Evolutionary conservation across 129 eudicot genomes (phyloP).

Genomic region (Pseudognaphalium luteoalbum): DNA sequence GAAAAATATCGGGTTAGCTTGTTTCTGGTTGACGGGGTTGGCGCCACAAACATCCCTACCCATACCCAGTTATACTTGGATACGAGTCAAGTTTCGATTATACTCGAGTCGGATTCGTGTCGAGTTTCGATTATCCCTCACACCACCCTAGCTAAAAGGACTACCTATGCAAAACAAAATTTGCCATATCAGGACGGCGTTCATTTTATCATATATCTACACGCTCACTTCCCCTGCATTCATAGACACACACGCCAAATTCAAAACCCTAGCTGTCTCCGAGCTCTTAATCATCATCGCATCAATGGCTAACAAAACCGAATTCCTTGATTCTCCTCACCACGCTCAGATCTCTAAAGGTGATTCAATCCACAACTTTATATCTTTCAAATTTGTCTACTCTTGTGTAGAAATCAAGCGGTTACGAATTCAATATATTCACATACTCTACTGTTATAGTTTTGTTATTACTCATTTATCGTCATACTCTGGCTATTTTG

Average conservation of each 20-base stretch:
- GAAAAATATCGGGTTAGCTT: no score
- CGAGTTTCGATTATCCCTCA: no score
- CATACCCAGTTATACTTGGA: no score
- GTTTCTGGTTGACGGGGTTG: no score
- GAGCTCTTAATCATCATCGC: neutral
- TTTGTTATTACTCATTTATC: neutral
- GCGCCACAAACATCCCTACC: no score
- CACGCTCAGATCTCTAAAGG: constrained; percentile 1
- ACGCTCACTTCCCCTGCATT: no score
- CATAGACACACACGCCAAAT: neutral
- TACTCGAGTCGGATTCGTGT: no score
- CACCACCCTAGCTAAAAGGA: no score
- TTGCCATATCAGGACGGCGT: no score
- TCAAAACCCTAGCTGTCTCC: neutral
- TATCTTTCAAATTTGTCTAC: neutral
- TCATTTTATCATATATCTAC: neutral
- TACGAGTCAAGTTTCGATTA: no score
- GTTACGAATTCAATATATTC: neutral
- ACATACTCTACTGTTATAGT: neutral
- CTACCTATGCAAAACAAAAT: no score
- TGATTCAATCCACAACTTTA: neutral
- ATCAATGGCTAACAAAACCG: constrained; percentile 7
- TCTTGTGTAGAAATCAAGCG: neutral
- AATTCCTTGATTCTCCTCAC: neutral
- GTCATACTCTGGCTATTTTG: neutral